Conservation (phyloP, 2,329 filamentous ascomycete species). For the Thelonectria olida region DNA sequence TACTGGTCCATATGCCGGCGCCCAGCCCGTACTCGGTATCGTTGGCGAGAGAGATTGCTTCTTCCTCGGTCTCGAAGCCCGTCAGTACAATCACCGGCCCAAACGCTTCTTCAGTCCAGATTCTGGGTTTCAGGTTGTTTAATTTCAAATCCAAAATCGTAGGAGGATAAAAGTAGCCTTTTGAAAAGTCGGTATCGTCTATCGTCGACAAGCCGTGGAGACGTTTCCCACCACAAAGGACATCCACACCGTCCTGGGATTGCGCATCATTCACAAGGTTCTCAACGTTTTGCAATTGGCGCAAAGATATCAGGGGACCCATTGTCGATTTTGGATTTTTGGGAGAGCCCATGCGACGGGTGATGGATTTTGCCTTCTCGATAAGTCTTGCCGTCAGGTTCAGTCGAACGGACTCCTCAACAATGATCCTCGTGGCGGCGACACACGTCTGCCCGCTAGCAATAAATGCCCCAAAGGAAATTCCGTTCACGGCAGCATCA, state of each 20-base stretch:
- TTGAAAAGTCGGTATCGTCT: conserved; percentile 60
- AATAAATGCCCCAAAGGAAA: conserved; percentile 67
- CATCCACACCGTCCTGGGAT: conserved; percentile 55
- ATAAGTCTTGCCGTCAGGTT: conserved; percentile 71
- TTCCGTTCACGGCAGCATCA: conserved; percentile 73
- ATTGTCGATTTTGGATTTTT: conserved; percentile 67
- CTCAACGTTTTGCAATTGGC: conserved; percentile 73
- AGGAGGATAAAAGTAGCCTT: conserved; percentile 80
- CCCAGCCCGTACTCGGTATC: conserved; percentile 80
- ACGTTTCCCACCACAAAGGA: conserved; percentile 56
- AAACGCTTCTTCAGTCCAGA: conserved; percentile 85
- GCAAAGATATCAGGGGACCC: conserved; percentile 69
- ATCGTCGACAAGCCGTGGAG: conserved; percentile 58
- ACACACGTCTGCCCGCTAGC: conserved; percentile 69
- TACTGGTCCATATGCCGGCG: conserved; percentile 79
- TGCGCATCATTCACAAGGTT: conserved; percentile 70
- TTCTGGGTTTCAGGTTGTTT: conserved; percentile 71
- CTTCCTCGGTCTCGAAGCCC: conserved; percentile 78
- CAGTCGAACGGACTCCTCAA: conserved; percentile 73
- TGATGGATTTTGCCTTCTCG: conserved; percentile 67
- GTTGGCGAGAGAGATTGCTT: conserved; percentile 77
- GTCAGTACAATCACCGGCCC: conserved; percentile 80
- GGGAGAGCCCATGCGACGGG: conserved; percentile 64
- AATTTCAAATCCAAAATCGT: conserved; percentile 71
- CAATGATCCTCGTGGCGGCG: conserved; percentile 78